Conservation (phyloP, 1,284 basidiomycete genomes). For the Pseudozyma sp. region DNA sequence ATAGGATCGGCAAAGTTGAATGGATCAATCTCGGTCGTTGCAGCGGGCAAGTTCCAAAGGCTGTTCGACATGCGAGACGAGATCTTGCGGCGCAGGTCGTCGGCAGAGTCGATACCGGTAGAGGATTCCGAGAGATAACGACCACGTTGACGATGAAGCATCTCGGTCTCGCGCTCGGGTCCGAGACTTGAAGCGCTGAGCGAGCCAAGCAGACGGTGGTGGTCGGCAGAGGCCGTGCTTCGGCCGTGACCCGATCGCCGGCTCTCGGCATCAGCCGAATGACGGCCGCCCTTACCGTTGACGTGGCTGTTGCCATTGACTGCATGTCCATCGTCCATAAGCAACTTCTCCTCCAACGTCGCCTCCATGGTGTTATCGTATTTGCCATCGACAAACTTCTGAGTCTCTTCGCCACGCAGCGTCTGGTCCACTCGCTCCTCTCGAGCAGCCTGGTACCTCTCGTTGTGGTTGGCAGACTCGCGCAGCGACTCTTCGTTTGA, state of each 20-base stretch:
- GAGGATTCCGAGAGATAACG: conserved; percentile 22
- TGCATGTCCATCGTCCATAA: conserved; percentile 28
- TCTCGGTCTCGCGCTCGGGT: conserved; percentile 31
- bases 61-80: conserved; percentile 48
- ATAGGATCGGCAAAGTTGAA: conserved; percentile 57
- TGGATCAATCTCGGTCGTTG: conserved; percentile 51
- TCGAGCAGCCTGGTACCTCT: conserved; percentile 35
- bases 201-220: conserved; percentile 27
- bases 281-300: not conserved
- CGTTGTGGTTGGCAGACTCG: conserved; percentile 33
- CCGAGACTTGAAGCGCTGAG: conserved; percentile 26
- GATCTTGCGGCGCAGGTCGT: conserved; percentile 40
- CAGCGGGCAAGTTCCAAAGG: conserved; percentile 49
- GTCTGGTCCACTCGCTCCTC: conserved; percentile 32
- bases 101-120: not conserved
- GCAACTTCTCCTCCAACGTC: conserved; percentile 49
- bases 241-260: conserved; percentile 11
- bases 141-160: conserved; percentile 35
- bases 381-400: conserved; percentile 41
- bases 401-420: conserved; percentile 30
- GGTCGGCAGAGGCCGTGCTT: conserved; percentile 11
- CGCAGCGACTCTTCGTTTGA: conserved; percentile 1
- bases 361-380: conserved; percentile 49
- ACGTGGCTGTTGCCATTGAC: conserved; percentile 19
- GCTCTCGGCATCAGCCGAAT: conserved; percentile 4